Evolutionary conservation across 2,329 filamentous ascomycete species (phyloP).

Genomic region (Dendrostoma leiphaemia): DNA sequence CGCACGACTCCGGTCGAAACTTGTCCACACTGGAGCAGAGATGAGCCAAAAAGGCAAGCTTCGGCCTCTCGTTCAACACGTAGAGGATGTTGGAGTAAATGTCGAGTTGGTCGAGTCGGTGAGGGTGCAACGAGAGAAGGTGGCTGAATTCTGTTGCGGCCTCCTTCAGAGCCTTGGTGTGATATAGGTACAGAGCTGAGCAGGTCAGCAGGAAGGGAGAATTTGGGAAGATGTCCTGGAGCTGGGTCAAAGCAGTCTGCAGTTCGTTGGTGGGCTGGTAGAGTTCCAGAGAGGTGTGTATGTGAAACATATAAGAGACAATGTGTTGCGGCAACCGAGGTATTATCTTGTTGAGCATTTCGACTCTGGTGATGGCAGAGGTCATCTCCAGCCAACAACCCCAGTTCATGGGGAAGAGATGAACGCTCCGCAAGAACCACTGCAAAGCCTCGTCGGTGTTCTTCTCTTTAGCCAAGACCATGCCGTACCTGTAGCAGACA

Average conservation of each 20-base stretch:
- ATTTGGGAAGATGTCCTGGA: slow-evolving; percentile 79
- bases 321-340: slow-evolving; percentile 82
- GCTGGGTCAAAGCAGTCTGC: slow-evolving; percentile 71
- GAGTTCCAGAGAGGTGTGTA: slow-evolving; percentile 86
- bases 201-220: slow-evolving; percentile 91
- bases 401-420: slow-evolving; percentile 94
- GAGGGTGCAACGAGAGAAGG: slow-evolving; percentile 70
- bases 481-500: slow-evolving; percentile 64
- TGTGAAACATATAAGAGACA: slow-evolving; percentile 90
- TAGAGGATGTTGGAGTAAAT: slow-evolving; percentile 98
- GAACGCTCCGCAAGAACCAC: slow-evolving; percentile 85
- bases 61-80: slow-evolving; percentile 82
- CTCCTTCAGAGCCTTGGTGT: slow-evolving; percentile 75
- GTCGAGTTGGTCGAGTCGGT: slow-evolving; percentile 84
- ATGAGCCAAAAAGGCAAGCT: slow-evolving; percentile 89
- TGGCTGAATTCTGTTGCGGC: slow-evolving; percentile 72
- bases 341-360: slow-evolving; percentile 74
- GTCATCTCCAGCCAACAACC: slow-evolving; percentile 94
- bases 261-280: slow-evolving; percentile 80
- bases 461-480: slow-evolving; percentile 86
- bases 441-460: slow-evolving; percentile 82
- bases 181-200: slow-evolving; percentile 83
- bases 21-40: slow-evolving; percentile 89
- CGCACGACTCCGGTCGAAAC: slow-evolving; percentile 94
- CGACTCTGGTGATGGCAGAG: slow-evolving; percentile 71